Conservation (phyloP, 768 basidiomycete genomes). For the Lentinula boryana region DNA sequence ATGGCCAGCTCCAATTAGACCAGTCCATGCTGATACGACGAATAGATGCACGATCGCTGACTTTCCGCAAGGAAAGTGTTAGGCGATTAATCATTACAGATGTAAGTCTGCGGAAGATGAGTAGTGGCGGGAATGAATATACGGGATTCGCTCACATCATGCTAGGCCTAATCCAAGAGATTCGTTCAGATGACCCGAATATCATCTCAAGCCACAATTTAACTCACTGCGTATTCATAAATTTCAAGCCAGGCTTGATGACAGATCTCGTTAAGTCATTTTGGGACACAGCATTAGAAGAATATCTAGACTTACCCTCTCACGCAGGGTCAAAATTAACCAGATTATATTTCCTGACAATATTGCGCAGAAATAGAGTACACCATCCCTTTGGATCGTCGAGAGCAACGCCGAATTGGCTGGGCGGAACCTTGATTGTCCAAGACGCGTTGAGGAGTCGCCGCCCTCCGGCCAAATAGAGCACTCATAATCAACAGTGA, state of each 20-base stretch:
- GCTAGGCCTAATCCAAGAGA: constrained; percentile 14
- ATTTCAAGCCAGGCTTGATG: constrained; percentile 18
- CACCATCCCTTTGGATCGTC: constrained; percentile 21
- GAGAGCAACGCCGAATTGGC: constrained; percentile 7
- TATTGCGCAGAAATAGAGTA: constrained; percentile 21
- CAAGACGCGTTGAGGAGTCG: background rate
- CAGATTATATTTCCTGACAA: constrained; percentile 21
- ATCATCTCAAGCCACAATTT: background rate
- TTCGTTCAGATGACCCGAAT: background rate
- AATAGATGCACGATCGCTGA: background rate
- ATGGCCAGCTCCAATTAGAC: background rate
- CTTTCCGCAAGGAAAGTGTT: constrained; percentile 19
- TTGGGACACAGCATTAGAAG: background rate
- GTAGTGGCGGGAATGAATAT: background rate
- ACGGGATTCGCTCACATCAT: constrained; percentile 10
- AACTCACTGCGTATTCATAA: constrained; percentile 23
- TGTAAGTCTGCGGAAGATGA: constrained; percentile 14
- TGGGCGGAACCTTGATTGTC: background rate
- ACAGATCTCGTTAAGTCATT: background rate
- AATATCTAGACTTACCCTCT: constrained; percentile 13
- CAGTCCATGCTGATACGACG: background rate
- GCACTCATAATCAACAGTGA: constrained; percentile 8
- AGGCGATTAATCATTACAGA: constrained; percentile 24
- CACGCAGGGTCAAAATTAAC: constrained; percentile 19
- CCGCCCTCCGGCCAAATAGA: background rate